Evolutionary conservation across 768 basidiomycete genomes (phyloP).

Genomic region (Termitomyces sp.): DNA sequence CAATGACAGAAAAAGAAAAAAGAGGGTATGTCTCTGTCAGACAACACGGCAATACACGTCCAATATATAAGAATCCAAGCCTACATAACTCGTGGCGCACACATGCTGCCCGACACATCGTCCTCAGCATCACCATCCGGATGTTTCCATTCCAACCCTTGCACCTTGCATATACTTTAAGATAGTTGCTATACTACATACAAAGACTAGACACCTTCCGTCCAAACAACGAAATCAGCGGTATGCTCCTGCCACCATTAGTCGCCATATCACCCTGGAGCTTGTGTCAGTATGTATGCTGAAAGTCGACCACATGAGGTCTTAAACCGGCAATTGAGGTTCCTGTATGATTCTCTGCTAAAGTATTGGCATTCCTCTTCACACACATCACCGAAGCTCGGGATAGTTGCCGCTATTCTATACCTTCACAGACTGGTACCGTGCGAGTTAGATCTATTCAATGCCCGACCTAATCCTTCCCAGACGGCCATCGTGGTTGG

Average conservation of each 20-base stretch:
- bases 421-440: background rate
- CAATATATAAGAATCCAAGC: background rate
- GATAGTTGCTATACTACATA: constrained; percentile 17
- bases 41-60: constrained; percentile 11
- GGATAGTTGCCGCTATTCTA: background rate
- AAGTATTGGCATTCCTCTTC: background rate
- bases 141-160: constrained; percentile 4
- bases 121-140: background rate
- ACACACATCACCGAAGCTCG: background rate
- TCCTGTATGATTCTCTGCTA: background rate
- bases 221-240: background rate
- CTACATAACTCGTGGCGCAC: constrained; percentile 9
- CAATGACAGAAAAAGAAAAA: background rate
- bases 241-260: background rate
- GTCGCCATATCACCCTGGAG: background rate
- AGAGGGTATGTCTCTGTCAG: constrained; percentile 1
- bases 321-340: background rate
- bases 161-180: background rate
- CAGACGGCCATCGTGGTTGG: background rate
- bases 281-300: too few relatives aligned
- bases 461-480: background rate
- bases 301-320: background rate
- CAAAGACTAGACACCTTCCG: background rate
- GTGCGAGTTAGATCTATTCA: background rate
- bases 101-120: constrained; percentile 1